Evolutionary conservation across 1,139 yeast genomes (phyloP), one percentile per base, ranked within the genome.

Genomic region (Kluyveromyces sp.): DNA sequence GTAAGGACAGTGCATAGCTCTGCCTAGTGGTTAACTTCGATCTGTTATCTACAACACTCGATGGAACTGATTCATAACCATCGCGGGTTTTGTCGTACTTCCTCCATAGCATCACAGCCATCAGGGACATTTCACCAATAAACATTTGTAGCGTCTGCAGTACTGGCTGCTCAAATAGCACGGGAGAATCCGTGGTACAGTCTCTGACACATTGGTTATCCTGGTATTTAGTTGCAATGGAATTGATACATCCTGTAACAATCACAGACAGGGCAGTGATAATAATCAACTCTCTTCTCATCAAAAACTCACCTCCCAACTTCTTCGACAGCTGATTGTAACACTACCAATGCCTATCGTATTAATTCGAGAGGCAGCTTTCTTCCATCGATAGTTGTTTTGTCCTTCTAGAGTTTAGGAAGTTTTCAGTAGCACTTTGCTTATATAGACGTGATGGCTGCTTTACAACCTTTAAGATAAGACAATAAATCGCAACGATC

Each of bases 121-220:
- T 64, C 57, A 78, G 71, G 20, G 69, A 63, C 40, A 76, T 63
- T 56, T 84, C 94, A 17, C 94, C 94, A 3, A 82, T 61, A 57
- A 84, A 84, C 94, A 84, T 84, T 61, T 84, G 94, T 26, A 82
- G 67, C 1, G 94, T 81, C 58, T 84, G 94, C 36, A 84, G 64
- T 3, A 82, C 88, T 0, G 94, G 94, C 61, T 84, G 92, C 53
- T 83, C 84, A 56, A 83, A 84, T 6, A 42, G 42, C 2, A 41
- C 40, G 9, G 49, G 49, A 2, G 41, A 36, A 7, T 11, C 22
- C 47, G 67, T 63, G 36, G 64, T 60, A 36, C 67, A 69, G 31
- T 64, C 63, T 58, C 88, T 80, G 3, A 83, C 83, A 64, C 88
- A 81, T 56, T 82, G 88, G 60, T 79, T 77, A 58, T 84, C 94